Percentiles rank a stretch among this genome's conserved stretches.
These are phyloP conservation scores for Sporothrix pseudoabietina DNA, from an alignment of 2,329 filamentous ascomycete species.

Conservation along the genomic window DNA sequence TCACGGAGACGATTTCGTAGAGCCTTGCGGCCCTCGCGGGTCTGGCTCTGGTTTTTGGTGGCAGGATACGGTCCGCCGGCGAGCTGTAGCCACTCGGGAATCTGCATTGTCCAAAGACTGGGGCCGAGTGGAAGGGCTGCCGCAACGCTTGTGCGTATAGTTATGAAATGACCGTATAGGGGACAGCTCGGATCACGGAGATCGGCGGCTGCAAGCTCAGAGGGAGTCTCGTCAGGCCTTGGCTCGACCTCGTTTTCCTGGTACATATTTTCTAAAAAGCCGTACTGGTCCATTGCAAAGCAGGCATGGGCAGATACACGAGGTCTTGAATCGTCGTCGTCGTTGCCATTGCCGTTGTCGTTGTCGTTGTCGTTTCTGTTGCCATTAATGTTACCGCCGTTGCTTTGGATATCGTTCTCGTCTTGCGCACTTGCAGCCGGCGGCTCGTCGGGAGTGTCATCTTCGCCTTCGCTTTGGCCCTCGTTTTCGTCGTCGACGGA, in stretches of 20 bases:
- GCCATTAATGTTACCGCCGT: not conserved
- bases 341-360: not conserved
- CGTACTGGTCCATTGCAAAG: slow-evolving; percentile 26
- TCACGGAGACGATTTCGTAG: not conserved
- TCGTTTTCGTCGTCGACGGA: not conserved
- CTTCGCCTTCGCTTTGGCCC: not conserved
- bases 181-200: no score
- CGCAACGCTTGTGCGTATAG: not conserved
- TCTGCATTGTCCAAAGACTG: not conserved
- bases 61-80: slow-evolving; percentile 22
- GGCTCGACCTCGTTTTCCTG: not conserved
- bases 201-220: not conserved
- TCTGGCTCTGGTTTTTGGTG: not conserved
- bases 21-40: not conserved
- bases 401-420: not conserved
- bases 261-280: not conserved
- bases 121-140: not conserved
- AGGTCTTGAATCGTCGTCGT: not conserved
- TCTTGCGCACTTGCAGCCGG: not conserved
- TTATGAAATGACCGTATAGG: not conserved
- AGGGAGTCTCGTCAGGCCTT: not conserved
- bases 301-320: slow-evolving; percentile 10
- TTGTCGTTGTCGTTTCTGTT: not conserved
- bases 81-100: slow-evolving; percentile 28
- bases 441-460: not conserved